A percentile compares a stretch with the other conserved stretches of the same genome.
Evolutionary conservation across 768 basidiomycete genomes (phyloP).

Genomic region (Tricholoma terreum): DNA sequence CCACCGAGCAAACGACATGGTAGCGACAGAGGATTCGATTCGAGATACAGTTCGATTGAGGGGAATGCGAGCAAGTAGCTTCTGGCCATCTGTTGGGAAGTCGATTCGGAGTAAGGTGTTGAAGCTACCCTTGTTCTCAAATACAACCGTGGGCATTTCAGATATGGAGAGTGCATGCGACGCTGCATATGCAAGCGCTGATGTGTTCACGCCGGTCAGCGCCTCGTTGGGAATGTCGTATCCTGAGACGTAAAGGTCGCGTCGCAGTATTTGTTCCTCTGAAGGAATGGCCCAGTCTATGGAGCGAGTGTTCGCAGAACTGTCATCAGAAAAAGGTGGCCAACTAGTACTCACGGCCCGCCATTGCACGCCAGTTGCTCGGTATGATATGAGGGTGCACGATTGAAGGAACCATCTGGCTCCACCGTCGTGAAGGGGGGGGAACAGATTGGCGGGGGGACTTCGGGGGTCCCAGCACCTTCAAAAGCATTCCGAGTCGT

Average conservation of each 20-base stretch:
- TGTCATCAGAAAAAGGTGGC: no score
- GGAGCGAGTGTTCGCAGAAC: no score
- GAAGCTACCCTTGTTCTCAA: background rate
- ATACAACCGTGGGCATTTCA: background rate
- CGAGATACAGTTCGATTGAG: no score
- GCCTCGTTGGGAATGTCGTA: background rate
- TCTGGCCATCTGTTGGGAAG: background rate
- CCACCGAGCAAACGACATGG: background rate
- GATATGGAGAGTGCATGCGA: background rate
- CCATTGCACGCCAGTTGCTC: no score
- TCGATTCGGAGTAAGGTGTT: background rate
- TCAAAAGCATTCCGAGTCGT: no score
- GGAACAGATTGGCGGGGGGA: no score
- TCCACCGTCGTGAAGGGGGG: no score
- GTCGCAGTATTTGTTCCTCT: background rate
- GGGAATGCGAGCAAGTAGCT: background rate
- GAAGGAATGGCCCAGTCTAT: background rate
- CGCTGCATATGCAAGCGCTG: background rate
- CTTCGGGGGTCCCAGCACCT: no score
- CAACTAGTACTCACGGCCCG: no score
- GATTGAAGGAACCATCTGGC: no score
- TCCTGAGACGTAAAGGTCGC: background rate
- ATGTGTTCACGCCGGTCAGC: background rate
- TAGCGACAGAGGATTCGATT: background rate
- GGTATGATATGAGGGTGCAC: no score